phyloP scores from a whole-genome alignment of 768 basidiomycete genomes.

The Lenzites betulinus region DNA sequence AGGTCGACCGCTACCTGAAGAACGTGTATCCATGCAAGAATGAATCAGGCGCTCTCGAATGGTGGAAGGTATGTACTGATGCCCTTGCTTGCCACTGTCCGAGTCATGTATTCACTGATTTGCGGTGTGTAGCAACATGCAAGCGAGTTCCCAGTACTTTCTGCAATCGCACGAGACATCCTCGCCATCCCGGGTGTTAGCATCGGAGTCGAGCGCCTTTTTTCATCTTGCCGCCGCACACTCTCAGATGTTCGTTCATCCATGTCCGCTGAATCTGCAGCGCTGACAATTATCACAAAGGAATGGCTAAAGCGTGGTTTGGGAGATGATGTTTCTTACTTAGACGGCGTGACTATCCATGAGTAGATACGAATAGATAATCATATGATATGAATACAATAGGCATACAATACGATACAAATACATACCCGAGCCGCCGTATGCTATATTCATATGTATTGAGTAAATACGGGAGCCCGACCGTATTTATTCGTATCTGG shows the following conservation, averaged over 20 bases:
- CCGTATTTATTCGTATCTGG: no score
- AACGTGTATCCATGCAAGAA: background rate
- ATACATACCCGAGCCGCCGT: no score
- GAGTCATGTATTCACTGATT: no score
- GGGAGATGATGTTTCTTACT: background rate
- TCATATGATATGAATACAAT: background rate
- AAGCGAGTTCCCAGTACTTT: background rate
- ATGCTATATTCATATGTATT: no score
- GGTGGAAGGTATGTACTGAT: background rate
- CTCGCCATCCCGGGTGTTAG: background rate
- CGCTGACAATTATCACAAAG: background rate
- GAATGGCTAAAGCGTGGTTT: background rate
- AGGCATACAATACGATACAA: background rate
- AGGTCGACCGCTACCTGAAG: background rate
- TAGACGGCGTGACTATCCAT: background rate
- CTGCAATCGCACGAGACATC: background rate
- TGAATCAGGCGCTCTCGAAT: background rate
- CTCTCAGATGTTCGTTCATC: background rate
- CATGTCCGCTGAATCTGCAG: background rate
- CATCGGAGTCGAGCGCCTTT: background rate
- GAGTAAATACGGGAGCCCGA: no score
- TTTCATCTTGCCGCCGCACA: background rate
- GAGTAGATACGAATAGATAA: background rate
- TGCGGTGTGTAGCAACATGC: background rate
- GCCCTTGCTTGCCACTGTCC: background rate